Conservation (phyloP, 176 grass and related monocot species). For the Elymus sibiricus region DNA sequence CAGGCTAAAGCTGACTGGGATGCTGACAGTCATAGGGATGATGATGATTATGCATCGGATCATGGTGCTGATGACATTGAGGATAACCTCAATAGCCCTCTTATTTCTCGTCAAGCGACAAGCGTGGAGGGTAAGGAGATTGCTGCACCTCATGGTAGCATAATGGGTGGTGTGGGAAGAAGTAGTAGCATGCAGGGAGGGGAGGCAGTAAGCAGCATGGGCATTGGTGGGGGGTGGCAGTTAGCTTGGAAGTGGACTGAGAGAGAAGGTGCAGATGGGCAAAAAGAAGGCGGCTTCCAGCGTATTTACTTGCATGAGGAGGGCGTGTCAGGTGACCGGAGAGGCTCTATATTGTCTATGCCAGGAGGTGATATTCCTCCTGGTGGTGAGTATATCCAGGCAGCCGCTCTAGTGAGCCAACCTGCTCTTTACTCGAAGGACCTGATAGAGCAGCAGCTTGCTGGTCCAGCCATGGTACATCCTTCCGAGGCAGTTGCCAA, state of each 20-base stretch:
- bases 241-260: slow-evolving; percentile 98
- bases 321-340: slow-evolving; percentile 43
- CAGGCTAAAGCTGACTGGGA: slow-evolving; percentile 81
- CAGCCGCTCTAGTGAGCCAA: slow-evolving; percentile 92
- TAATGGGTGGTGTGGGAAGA: slow-evolving; percentile 53
- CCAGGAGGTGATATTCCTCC: slow-evolving; percentile 61
- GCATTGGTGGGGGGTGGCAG: slow-evolving; percentile 98
- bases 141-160: slow-evolving; percentile 51
- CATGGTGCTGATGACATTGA: slow-evolving; percentile 69
- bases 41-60: slow-evolving; percentile 70
- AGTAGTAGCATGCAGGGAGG: slow-evolving; percentile 51
- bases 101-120: slow-evolving; percentile 89
- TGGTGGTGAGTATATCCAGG: slow-evolving; percentile 76
- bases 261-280: slow-evolving; percentile 66
- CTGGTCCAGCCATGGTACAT: slow-evolving; percentile 92
- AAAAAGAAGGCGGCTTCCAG: slow-evolving; percentile 87
- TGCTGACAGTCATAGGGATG: slow-evolving; percentile 72
- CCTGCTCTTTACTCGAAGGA: slow-evolving; percentile 84
- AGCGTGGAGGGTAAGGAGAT: slow-evolving; percentile 86
- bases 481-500: slow-evolving; percentile 62
- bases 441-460: slow-evolving; percentile 57
- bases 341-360: slow-evolving; percentile 80
- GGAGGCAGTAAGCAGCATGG: slow-evolving; percentile 80
- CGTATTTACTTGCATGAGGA: slow-evolving; percentile 98
- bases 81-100: slow-evolving; percentile 74